phyloP scores from a whole-genome alignment of 345 rosid species.

The Euphorbia tirucalli region DNA sequence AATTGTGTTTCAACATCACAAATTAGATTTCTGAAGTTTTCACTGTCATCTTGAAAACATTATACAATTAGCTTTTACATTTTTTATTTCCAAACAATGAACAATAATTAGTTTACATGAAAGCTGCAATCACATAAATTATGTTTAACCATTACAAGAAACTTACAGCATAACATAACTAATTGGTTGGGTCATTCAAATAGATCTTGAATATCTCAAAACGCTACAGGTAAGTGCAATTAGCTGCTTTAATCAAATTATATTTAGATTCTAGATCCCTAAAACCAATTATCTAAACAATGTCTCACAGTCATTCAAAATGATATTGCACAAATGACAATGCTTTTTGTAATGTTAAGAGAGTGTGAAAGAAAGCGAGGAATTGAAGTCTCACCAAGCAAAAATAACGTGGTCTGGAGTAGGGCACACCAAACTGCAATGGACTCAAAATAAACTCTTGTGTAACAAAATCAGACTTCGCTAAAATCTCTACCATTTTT shows the following conservation, averaged over 20 bases:
- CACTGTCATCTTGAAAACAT: no score
- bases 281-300: neutral
- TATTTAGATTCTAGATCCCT: neutral
- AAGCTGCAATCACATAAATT: neutral
- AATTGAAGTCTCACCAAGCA: constrained; percentile 56
- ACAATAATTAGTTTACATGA: neutral
- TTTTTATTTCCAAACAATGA: neutral
- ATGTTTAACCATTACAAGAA: neutral
- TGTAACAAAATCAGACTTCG: constrained; percentile 44
- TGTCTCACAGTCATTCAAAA: neutral
- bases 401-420: constrained; percentile 94
- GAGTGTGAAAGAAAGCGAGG: constrained; percentile 16
- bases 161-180: neutral
- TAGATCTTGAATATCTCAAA: neutral
- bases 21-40: no score
- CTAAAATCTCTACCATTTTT: constrained; percentile 68
- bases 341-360: neutral
- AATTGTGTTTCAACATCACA: no score
- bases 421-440: constrained; percentile 88
- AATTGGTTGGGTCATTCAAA: neutral
- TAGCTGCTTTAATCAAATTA: neutral
- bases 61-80: no score
- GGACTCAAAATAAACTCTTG: constrained; percentile 95
- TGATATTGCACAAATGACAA: neutral
- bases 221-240: neutral